Base-by-base conservation (phyloP, 2,329 filamentous ascomycete species). In the Fonsecaea monophora region DNA sequence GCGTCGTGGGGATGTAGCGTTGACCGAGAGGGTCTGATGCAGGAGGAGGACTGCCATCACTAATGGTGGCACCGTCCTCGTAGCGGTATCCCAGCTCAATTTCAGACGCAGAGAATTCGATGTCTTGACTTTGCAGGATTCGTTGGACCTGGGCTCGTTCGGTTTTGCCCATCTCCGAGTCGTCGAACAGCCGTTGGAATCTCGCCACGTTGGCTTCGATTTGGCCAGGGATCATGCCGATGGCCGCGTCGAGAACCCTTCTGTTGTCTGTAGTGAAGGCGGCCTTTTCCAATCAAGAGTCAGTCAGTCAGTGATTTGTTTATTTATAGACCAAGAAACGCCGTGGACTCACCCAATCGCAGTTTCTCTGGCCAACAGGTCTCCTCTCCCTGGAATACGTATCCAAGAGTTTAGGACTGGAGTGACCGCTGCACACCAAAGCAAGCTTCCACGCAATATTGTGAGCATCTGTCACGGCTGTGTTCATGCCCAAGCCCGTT, bases 341-440 rank as follows among this genome's bases (percentile, higher is more conserved):
- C 25, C 25, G 25, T 25, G 1, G 25, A 25, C 25, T 25, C 25
- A 25, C 60, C 60, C 60, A 63, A 21, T 63, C 60, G 12, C 32
- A 42, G 21, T 56, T 57, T 12, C 6, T 25, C 21, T 48, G 56
- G 6, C 60, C 60, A 37, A 78, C 74, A 0, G 79, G 77, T 2
- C 74, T 71, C 5, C 81, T 73, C 69, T 83, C 81, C 0, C 42
- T 60, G 7, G 70, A 54, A 55, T 77, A 78, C 0, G 72, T 76
- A 10, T 72, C 57, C 1, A 77, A 70, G 1, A 75, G 48, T 12
- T 64, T 59, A 1, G 64, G 53, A 1, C 56, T 35, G 9, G 59
- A 67, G 50, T 65, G 64, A 34, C 72, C 71, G 15, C 38, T 48
- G 12, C 62, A 50, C 7, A 65, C 65, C 7, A 58, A 45, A 1